Base-by-base conservation (phyloP, 495 filamentous ascomycete genomes). In the Podospora anserina region DNA sequence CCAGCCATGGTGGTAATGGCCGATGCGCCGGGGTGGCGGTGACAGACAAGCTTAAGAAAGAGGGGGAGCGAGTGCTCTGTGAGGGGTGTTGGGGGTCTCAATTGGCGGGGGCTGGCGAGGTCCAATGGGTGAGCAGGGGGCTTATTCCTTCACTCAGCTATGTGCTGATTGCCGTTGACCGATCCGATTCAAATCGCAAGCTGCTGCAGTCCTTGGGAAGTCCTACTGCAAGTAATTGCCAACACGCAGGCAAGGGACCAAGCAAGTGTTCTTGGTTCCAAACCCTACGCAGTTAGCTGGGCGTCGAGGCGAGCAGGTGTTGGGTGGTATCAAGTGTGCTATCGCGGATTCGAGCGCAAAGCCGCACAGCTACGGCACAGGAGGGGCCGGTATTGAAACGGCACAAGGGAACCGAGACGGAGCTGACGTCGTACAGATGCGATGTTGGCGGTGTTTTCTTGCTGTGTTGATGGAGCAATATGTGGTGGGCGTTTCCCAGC, bases 1-100 rank as follows among this genome's bases (percentile, higher is more conserved):
- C n/a, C 61, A 61, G 67, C 67, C 13, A n/a, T 57, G 34, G 16
- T 49, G 53, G 60, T 26, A 32, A 32, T 32, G 18, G 49, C n/a
- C 1, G 4, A 20, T 26, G 55, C 55, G 55, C 4, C 55, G 32
- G 26, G 1, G n/a, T 23, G 44, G 60, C 49, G 62, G 54, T 4
- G 32, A 16, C 28, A 55, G 30, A 19, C 4, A 58, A 58, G 55
- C 55, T 23, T 20, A 15, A 20, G 13, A 49, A 49, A 49, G 39
- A 49, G 55, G 55, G 54, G 5, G 55, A 58, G 55, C 55, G 23
- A 58, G 55, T 58, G 55, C 55, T 58, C 55, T 26, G n/a, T 49
- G 39, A 26, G 55, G 55, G 55, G n/a, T 26, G 55, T 58, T 58
- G 19, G 39, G 55, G 55, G 11, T 19, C 5, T 58, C 55, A 58